phyloP scores from a whole-genome alignment of 2,329 filamentous ascomycete genomes.

The Fragosphaeria purpurea region DNA sequence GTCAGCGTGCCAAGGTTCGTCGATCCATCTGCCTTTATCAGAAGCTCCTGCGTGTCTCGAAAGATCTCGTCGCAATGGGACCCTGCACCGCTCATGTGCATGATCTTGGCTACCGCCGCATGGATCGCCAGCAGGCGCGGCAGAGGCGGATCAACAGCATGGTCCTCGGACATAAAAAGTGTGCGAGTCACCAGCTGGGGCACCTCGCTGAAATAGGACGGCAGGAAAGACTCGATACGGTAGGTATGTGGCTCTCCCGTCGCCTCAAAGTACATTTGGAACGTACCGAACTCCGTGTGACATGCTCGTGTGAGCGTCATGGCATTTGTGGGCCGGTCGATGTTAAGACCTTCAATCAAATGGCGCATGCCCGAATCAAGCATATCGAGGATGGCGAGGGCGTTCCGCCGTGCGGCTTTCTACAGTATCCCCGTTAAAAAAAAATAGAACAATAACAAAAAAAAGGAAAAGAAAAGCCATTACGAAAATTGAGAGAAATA shows the following conservation, averaged over 20 bases:
- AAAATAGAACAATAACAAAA: too few species aligned
- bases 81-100: not conserved
- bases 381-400: conserved; percentile 1
- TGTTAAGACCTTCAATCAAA: not conserved
- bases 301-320: not conserved
- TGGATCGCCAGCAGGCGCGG: not conserved
- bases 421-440: not conserved
- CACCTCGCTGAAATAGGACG: not conserved
- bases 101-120: not conserved
- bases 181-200: not conserved
- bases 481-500: not conserved
- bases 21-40: not conserved
- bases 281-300: not conserved
- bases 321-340: conserved; percentile 3
- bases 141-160: not conserved
- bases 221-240: not conserved
- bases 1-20: not conserved
- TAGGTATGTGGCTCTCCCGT: conserved; percentile 1
- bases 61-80: not conserved
- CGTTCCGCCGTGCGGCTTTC: not conserved
- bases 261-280: not conserved
- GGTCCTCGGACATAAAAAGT: not conserved
- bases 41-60: not conserved
- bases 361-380: conserved; percentile 1
- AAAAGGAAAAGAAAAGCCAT: not conserved